phyloP scores from a whole-genome alignment of 352 stramenopile species.

The Peronospora destructor region DNA sequence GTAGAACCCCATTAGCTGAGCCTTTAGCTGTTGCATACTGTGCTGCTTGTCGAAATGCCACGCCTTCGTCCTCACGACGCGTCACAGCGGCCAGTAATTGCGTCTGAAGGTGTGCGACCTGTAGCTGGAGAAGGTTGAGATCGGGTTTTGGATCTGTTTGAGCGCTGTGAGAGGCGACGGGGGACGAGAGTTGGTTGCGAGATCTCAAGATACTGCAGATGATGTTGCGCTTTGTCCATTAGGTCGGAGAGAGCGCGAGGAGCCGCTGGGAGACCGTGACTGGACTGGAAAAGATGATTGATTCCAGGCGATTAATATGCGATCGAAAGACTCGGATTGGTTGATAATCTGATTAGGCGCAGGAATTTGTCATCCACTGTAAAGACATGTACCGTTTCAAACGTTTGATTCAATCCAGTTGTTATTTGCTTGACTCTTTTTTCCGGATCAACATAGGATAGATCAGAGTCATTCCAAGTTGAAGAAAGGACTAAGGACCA shows the following conservation, averaged over 20 bases:
- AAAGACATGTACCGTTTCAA: too few relatives aligned
- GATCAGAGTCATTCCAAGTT: too few relatives aligned
- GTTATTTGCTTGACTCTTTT: too few relatives aligned
- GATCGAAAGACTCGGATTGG: conserved; percentile 10
- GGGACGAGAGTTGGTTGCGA: conserved; percentile 33
- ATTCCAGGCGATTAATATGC: conserved; percentile 7
- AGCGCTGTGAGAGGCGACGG: neutral
- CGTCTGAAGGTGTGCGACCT: conserved; percentile 40
- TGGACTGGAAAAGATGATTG: neutral
- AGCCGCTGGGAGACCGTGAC: neutral
- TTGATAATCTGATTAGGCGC: neutral
- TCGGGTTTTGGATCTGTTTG: conserved; percentile 6
- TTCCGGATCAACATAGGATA: too few relatives aligned
- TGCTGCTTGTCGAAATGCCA: conserved; percentile 52
- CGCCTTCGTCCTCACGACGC: conserved; percentile 56
- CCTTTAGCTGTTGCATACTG: conserved; percentile 60
- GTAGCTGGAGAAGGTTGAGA: conserved; percentile 35
- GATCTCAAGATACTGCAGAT: conserved; percentile 49
- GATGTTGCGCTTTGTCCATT: conserved; percentile 36
- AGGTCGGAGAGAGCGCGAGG: conserved; percentile 49
- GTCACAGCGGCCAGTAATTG: conserved; percentile 41
- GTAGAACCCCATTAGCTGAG: conserved; percentile 62
- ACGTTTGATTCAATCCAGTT: neutral
- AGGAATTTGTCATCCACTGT: neutral
- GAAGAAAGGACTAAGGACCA: too few relatives aligned